phyloP scores from a whole-genome alignment of 768 basidiomycete species.

The Tylopilus balloui region DNA sequence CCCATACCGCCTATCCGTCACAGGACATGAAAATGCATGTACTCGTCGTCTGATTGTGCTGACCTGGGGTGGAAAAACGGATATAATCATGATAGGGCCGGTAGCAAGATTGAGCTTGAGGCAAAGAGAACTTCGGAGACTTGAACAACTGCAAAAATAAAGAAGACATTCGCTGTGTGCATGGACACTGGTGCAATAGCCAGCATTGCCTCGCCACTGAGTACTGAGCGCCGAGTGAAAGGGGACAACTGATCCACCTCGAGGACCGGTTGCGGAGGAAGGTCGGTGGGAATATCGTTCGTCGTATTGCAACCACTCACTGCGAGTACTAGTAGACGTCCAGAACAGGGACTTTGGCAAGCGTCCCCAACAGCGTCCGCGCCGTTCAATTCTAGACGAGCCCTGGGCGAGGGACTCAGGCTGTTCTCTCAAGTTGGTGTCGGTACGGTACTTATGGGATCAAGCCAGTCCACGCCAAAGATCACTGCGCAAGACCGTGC shows the following conservation, averaged over 20 bases:
- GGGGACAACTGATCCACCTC: conserved; percentile 5
- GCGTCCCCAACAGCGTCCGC: background rate
- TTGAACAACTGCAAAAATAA: conserved; percentile 23
- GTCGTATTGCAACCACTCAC: background rate
- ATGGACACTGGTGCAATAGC: conserved; percentile 18
- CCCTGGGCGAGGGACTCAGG: conserved; percentile 2
- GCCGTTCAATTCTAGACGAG: background rate
- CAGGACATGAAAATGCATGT: conserved; percentile 3
- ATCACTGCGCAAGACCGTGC: conserved; percentile 92
- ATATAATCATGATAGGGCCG: conserved; percentile 67
- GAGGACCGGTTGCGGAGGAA: conserved; percentile 11
- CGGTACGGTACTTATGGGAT: conserved; percentile 48
- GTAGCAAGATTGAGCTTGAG: conserved; percentile 16
- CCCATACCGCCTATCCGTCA: conserved; percentile 49
- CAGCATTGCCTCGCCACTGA: conserved; percentile 29
- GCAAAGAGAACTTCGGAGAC: conserved; percentile 7
- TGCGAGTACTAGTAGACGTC: background rate
- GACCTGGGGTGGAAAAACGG: conserved; percentile 47
- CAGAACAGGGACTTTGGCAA: background rate
- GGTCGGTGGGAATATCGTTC: conserved; percentile 18
- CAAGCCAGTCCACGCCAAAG: conserved; percentile 73
- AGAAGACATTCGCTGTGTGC: conserved; percentile 28
- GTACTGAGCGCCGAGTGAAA: conserved; percentile 7
- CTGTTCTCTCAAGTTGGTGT: background rate
- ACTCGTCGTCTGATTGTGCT: conserved; percentile 15